Evolutionary conservation across 2,329 filamentous ascomycete genomes (phyloP), one percentile per base, ranked within the genome.

Genomic region (Pseudogymnoascus sp.): DNA sequence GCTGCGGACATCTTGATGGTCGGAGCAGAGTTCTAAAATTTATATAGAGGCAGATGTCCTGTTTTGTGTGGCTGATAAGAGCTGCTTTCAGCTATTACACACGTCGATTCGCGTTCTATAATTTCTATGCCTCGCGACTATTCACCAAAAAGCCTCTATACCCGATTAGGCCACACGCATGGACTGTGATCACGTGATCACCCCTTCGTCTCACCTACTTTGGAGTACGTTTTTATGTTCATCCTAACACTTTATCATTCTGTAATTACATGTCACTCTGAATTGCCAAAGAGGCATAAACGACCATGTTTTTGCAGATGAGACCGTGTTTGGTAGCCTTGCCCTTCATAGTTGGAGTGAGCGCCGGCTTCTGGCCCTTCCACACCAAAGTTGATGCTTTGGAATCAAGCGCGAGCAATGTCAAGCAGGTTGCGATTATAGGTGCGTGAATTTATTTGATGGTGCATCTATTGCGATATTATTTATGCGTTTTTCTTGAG

Each of bases 1-100:
- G 95, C 93, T 71, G 95, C 95, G 80, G 93, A 97, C 95, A 97
- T 97, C 66, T 69, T 77, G 67, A 64, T 61, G 65, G 35, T 62
- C 59, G 59, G 62, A 24, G 29, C 53, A 50, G 67, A 65, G 44
- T 63, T 63, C 65, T 47, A 40, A 63, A 59, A 40, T 37, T 53
- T 38, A 61, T 63, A 38, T 63, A 64, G 42, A 63, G 24, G 61
- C 65, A 47, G 62, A 31, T 31, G 63, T 65, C 38, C 56, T 62
- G 35, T 38, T 61, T 38, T 29, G 50, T 40, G 59, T 61, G 59
- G 59, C 38, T 38, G 33, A 61, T 38, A 61, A 61, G 33, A 40
- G 59, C 35, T 61, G 35, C 29, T 40, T 61, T 38, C 59, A 61
- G 35, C 38, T 40, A 40, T 38, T 42, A 26, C 59, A 42, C 59